These are phyloP conservation scores for Cercophora newfieldiana DNA, from an alignment of 495 filamentous ascomycete genomes.

Conservation along the genomic window DNA sequence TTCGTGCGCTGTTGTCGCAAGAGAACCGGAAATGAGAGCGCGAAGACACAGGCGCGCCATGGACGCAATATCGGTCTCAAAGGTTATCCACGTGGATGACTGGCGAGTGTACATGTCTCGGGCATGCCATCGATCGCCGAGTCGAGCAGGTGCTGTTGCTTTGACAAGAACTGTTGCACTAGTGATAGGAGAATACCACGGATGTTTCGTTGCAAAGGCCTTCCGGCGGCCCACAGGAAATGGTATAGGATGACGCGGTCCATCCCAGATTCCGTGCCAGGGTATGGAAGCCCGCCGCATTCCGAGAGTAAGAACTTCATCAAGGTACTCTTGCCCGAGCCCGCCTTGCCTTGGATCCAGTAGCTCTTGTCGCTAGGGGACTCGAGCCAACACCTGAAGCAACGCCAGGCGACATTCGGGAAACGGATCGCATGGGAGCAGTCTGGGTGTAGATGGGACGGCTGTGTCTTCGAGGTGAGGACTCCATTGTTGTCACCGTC, in stretches of 20 bases:
- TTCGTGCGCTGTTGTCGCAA: background rate
- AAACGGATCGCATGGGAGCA: background rate
- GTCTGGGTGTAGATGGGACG: background rate
- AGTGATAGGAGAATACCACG: conserved; percentile 36
- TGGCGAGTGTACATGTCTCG: background rate
- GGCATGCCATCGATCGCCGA: conserved; percentile 8
- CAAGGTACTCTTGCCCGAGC: conserved; percentile 47
- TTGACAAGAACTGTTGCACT: conserved; percentile 31
- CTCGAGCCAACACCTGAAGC: conserved; percentile 39
- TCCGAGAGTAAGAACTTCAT: conserved; percentile 38
- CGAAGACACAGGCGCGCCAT: background rate
- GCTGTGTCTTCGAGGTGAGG: background rate
- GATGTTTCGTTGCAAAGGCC: conserved; percentile 23
- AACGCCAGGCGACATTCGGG: conserved; percentile 18
- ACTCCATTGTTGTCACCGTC: background rate
- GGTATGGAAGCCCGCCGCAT: conserved; percentile 5
- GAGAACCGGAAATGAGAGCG: background rate
- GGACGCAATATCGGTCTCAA: background rate
- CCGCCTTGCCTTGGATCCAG: conserved; percentile 47
- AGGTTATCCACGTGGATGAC: background rate
- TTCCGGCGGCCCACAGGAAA: conserved; percentile 37
- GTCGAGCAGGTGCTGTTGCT: conserved; percentile 12
- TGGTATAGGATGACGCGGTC: conserved; percentile 27
- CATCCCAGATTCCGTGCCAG: background rate
- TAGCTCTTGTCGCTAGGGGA: conserved; percentile 26